phyloP scores from a whole-genome alignment of 2,329 filamentous ascomycete species.

The Pseudogymnoascus sp. region DNA sequence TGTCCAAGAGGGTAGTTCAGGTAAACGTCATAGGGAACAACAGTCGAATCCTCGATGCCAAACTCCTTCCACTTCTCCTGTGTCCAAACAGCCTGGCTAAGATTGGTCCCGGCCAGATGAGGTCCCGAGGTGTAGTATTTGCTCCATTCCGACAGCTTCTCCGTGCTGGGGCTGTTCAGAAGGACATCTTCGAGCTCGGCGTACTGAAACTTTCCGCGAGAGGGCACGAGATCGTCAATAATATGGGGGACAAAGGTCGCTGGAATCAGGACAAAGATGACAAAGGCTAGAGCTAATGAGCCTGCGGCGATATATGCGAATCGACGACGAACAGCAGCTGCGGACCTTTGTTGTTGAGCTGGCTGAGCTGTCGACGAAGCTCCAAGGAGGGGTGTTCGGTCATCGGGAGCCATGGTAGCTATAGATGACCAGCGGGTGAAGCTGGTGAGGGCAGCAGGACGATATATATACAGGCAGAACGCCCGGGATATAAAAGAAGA shows the following conservation, averaged over 20 bases:
- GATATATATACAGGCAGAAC: background rate
- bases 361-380: slow-evolving; percentile 48
- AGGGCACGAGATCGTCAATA: slow-evolving; percentile 23
- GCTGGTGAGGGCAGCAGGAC: background rate
- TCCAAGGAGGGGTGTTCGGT: slow-evolving; percentile 60
- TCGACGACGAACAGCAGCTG: slow-evolving; percentile 52
- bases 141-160: slow-evolving; percentile 61
- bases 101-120: slow-evolving; percentile 70
- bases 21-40: slow-evolving; percentile 67
- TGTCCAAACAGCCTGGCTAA: slow-evolving; percentile 65
- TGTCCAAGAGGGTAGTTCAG: slow-evolving; percentile 70
- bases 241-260: slow-evolving; percentile 35
- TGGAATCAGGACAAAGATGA: slow-evolving; percentile 37
- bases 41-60: slow-evolving; percentile 50
- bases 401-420: slow-evolving; percentile 21
- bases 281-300: slow-evolving; percentile 39
- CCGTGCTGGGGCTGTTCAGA: slow-evolving; percentile 48
- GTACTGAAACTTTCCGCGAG: slow-evolving; percentile 31
- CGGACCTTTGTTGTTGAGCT: slow-evolving; percentile 38
- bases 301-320: slow-evolving; percentile 56
- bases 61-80: slow-evolving; percentile 64
- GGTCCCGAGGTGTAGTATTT: slow-evolving; percentile 68
- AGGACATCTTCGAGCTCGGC: slow-evolving; percentile 49
- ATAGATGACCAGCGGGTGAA: background rate
- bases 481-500: background rate